Conservation (phyloP, 768 basidiomycete species). For the Trametes villosa region DNA sequence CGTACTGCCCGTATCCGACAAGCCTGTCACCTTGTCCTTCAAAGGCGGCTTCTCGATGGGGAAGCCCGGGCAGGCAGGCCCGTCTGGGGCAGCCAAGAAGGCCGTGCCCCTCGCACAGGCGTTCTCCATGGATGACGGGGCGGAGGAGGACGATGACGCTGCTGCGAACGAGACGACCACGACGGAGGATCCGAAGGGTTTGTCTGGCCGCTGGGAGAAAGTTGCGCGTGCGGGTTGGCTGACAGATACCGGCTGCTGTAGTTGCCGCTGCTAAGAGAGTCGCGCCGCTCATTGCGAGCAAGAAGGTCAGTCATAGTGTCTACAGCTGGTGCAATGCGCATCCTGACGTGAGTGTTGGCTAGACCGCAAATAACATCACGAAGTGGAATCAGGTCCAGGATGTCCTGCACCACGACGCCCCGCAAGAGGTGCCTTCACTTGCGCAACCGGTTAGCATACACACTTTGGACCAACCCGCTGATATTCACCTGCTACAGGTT, state of each 20-base stretch:
- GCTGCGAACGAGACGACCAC: slow-evolving; percentile 44
- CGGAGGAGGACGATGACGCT: slow-evolving; percentile 38
- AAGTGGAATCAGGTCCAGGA: slow-evolving; percentile 98
- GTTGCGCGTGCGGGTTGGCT: slow-evolving; percentile 18
- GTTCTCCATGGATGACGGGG: slow-evolving; percentile 68
- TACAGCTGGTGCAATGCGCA: neutral
- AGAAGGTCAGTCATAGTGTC: slow-evolving; percentile 58
- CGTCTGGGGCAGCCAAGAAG: slow-evolving; percentile 35
- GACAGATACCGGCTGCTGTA: slow-evolving; percentile 35
- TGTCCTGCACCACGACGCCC: slow-evolving; percentile 56
- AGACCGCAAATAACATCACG: slow-evolving; percentile 89
- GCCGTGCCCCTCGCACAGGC: slow-evolving; percentile 54
- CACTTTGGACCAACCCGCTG: neutral
- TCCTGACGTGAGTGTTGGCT: slow-evolving; percentile 12
- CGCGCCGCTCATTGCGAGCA: slow-evolving; percentile 81
- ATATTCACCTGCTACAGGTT: slow-evolving; percentile 6
- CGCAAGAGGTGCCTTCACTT: slow-evolving; percentile 6
- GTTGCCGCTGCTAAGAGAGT: slow-evolving; percentile 67
- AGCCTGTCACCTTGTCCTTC: slow-evolving; percentile 80
- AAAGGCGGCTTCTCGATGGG: slow-evolving; percentile 36
- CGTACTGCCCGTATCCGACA: slow-evolving; percentile 71
- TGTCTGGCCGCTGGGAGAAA: slow-evolving; percentile 32
- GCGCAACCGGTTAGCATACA: slow-evolving; percentile 15
- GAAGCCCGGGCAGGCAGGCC: slow-evolving; percentile 25
- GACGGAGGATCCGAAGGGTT: slow-evolving; percentile 55